A percentile compares a stretch with the other conserved stretches of the same genome.
Conservation (phyloP, 78 protist genomes). For the Dictyostelium capitatum region DNA sequence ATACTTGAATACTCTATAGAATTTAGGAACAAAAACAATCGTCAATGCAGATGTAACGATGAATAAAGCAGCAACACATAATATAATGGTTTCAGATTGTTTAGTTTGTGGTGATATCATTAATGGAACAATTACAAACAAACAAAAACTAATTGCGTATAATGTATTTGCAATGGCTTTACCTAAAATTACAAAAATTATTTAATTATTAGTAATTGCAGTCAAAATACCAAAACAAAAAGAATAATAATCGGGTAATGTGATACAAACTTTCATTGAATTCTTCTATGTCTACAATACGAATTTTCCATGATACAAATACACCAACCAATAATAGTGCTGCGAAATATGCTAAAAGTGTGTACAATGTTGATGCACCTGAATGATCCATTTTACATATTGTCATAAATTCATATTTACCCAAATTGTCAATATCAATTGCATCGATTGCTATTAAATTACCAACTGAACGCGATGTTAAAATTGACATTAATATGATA, state of each 20-base stretch:
- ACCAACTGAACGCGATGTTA: not conserved
- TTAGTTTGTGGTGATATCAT: conserved; percentile 6
- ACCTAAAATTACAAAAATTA: no score
- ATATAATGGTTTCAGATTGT: not conserved
- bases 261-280: no score
- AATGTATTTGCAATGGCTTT: conserved; percentile 17
- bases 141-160: conserved; percentile 28
- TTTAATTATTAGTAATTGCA: no score
- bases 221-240: no score
- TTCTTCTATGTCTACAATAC: conserved; percentile 36
- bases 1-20: conserved; percentile 25
- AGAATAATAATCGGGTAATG: no score
- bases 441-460: not conserved
- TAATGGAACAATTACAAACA: conserved; percentile 32
- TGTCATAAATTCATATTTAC: conserved; percentile 35
- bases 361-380: conserved; percentile 15
- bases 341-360: not conserved
- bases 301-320: conserved; percentile 34
- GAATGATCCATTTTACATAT: not conserved
- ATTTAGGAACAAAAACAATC: conserved; percentile 27
- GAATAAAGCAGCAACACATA: conserved; percentile 15
- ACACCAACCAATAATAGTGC: conserved; percentile 20
- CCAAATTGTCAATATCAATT: not conserved
- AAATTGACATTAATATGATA: not conserved
- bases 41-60: not conserved